Base-by-base conservation (phyloP, 257 asterid genomes). In the Linaria vulgaris region DNA sequence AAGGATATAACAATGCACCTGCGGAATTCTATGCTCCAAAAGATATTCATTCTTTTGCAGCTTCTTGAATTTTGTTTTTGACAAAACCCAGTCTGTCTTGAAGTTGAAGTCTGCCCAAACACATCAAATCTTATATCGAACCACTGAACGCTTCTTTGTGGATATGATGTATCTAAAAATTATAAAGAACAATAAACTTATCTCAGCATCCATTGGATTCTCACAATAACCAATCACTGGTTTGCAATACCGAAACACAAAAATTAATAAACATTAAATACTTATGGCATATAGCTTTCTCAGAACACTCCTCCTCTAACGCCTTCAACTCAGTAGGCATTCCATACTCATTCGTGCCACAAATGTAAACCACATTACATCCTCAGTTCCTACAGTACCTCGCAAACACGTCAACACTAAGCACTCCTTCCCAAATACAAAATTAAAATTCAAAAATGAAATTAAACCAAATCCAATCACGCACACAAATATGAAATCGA, bases 271-370 rank as follows among this genome's bases (percentile, higher is more conserved):
- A 6, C 34, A 2, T 20, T 45, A 69, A 61, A 51, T 89, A 89
- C 95, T 94, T 90, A 82, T 94, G 97, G 59, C 99, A 94, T 47
- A 94, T 90, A 62, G 90, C 77, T 73, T 94, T 79, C 0, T 97
- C 96, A 19, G 87, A 70, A 63, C 86, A 79, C 17, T 87, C 94
- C 69, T 89, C 97, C 74, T 92, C 99, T 82, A 92, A n/a, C 12
- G 99, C 99, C 73, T 92, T 92, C 10, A 95, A 89, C 84, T 92
- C 99, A 0, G 99, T 92, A 0, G 99, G 97, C 0, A 97, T 94
- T 48, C 99, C 99, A 31, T 94, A 94, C 79, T 94, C 99, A 70
- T 94, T 97, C 30, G 99, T 90, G 41, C 99, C 99, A 74, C 99
- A 94, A 7, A 90, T 84, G 52, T 87, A 94, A 53, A 94, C 25